A percentile compares a stretch with the other conserved stretches of the same genome.
phyloP scores from a whole-genome alignment of 2,329 filamentous ascomycete species.

The Diplocarpon rosae region DNA sequence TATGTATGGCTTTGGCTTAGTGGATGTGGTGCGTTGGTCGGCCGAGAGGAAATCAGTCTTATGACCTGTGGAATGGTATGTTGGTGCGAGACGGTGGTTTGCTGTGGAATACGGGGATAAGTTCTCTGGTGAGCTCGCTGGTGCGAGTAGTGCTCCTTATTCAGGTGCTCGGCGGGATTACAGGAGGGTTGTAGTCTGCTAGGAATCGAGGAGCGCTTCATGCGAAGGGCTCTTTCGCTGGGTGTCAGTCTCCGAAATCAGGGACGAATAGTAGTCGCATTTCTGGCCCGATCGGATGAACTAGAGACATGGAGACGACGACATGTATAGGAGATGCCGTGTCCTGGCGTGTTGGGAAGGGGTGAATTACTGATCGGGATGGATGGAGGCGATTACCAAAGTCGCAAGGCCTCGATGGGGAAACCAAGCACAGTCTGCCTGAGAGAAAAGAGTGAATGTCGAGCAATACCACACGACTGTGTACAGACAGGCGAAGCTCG shows the following conservation, averaged over 20 bases:
- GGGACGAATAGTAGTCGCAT: slow-evolving; percentile 22
- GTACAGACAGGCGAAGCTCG: background rate
- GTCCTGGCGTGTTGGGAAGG: slow-evolving; percentile 10
- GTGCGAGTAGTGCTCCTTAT: slow-evolving; percentile 4
- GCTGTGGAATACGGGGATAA: too few species aligned
- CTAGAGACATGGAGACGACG: slow-evolving; percentile 24
- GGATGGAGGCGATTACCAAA: background rate
- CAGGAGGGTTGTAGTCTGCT: slow-evolving; percentile 9
- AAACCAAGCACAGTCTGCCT: too few species aligned
- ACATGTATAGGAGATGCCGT: slow-evolving; percentile 3
- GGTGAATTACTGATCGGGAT: slow-evolving; percentile 12
- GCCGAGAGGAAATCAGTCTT: slow-evolving; percentile 7
- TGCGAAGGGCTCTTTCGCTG: slow-evolving; percentile 2
- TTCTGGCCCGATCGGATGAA: slow-evolving; percentile 19
- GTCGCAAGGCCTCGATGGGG: background rate
- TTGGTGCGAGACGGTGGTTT: background rate
- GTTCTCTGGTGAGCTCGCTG: slow-evolving; percentile 3
- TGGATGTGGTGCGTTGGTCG: slow-evolving; percentile 8
- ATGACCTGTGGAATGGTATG: slow-evolving; percentile 2
- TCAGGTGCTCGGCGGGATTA: background rate
- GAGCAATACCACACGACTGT: slow-evolving; percentile 6
- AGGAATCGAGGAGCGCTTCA: slow-evolving; percentile 9
- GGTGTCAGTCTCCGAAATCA: slow-evolving; percentile 25
- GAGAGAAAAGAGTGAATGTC: background rate
- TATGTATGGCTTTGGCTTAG: slow-evolving; percentile 10